Evolutionary conservation across 2,329 filamentous ascomycete genomes (phyloP).

Genomic region (Allantophomopsis lycopodina): DNA sequence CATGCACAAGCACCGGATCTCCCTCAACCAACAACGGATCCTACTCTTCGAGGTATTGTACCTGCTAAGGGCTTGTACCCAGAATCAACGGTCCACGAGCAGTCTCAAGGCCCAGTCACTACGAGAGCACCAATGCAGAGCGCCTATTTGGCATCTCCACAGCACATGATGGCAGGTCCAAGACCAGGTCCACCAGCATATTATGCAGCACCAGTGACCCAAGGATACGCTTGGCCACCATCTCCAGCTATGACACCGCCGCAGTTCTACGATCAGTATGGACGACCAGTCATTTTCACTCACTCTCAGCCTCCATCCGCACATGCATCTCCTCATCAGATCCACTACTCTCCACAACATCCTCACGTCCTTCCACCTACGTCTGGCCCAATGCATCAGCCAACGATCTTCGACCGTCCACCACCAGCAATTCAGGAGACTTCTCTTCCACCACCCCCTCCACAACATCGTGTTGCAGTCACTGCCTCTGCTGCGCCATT

Average conservation of each 20-base stretch:
- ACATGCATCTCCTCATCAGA: constrained; percentile 11
- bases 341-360: constrained; percentile 12
- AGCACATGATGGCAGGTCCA: constrained; percentile 23
- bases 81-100: constrained; percentile 83
- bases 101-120: constrained; percentile 65
- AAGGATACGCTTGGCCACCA: constrained; percentile 37
- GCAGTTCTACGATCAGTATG: constrained; percentile 29
- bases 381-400: constrained; percentile 7
- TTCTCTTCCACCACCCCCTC: constrained; percentile 17
- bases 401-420: constrained; percentile 18
- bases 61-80: constrained; percentile 94
- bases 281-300: constrained; percentile 21
- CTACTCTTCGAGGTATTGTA: constrained; percentile 64
- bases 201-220: constrained; percentile 20
- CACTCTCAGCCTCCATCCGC: constrained; percentile 13
- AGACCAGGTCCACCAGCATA: constrained; percentile 27
- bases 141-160: constrained; percentile 24
- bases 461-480: constrained; percentile 9
- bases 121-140: constrained; percentile 59
- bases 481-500: constrained; percentile 11
- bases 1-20: constrained; percentile 60
- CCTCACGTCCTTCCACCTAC: constrained; percentile 11
- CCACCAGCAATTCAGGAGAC: constrained; percentile 19
- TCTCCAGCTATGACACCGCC: constrained; percentile 40
- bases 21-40: constrained; percentile 70